Conservation (phyloP, 2,329 filamentous ascomycete genomes). For the Cercospora sesami region DNA sequence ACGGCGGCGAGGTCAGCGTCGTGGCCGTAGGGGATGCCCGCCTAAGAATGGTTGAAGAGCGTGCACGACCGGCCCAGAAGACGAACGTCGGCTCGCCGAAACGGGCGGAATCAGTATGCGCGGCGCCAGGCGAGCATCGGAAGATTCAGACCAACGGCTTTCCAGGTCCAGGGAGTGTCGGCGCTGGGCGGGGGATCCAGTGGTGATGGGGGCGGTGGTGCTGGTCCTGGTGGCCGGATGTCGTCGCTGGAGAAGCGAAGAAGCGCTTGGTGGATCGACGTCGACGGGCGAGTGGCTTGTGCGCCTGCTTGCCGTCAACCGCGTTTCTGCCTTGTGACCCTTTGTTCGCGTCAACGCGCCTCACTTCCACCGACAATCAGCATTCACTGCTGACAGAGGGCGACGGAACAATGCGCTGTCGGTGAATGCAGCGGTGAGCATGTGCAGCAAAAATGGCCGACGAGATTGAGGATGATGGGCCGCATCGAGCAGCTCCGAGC, state of each 20-base stretch:
- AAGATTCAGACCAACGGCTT: slow-evolving; percentile 1
- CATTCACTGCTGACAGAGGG: not conserved
- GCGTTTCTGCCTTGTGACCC: not conserved
- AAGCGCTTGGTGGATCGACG: not conserved
- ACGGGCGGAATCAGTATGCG: slow-evolving; percentile 9
- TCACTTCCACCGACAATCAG: not conserved
- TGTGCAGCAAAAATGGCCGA: slow-evolving; percentile 26
- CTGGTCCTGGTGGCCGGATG: not conserved
- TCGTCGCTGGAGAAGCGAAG: not conserved
- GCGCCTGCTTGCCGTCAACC: not conserved
- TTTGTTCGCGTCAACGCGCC: not conserved
- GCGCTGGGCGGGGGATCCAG: not conserved
- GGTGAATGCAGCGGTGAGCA: not conserved
- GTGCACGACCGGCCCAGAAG: slow-evolving; percentile 6
- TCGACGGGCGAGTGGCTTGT: not conserved
- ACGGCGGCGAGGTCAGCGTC: slow-evolving; percentile 6
- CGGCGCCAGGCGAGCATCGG: slow-evolving; percentile 5
- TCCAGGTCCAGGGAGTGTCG: not conserved
- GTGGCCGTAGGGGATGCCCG: slow-evolving; percentile 16
- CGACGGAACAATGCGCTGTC: not conserved
- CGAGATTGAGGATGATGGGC: slow-evolving; percentile 31
- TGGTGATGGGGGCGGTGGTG: not conserved
- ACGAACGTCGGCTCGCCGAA: slow-evolving; percentile 3
- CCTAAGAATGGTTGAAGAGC: slow-evolving; percentile 19
- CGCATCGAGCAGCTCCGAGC: slow-evolving; percentile 15